Evolutionary conservation across 73 alveolate genomes (phyloP), one percentile per base, ranked within the genome.

Genomic region (Stentor roeselii): DNA sequence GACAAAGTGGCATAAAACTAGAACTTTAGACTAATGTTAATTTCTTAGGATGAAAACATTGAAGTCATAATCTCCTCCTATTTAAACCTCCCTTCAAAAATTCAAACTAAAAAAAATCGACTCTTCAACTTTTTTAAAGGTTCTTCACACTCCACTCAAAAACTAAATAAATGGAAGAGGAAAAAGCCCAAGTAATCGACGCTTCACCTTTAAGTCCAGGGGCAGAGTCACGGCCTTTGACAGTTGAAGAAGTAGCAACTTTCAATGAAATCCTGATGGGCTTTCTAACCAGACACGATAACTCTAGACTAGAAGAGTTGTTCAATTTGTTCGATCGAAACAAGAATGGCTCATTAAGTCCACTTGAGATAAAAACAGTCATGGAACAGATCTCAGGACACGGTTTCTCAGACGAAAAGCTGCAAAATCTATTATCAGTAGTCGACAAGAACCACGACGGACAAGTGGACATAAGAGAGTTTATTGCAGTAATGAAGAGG

Each of bases 1-100:
- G 67, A 88, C 94, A 3, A 91, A 87, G 59, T 91, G 96, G 96
- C 27, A n/a, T 39, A 76, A 76, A 39, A 30, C 41, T 67, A 67
- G 80, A 67, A 67, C 67, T 50, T 50, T 50, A 50, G 67, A 50
- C 21, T 50, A 50, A 50, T 50, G 6, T 50, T 21, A 11, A 11
- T 11, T 50, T 21, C 21, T 50, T 50, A 6, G 30, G 6, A 6
- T 11, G 67, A 50, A 6, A 50, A 50, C 21, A 50, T 6, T 50
- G 30, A 50, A 50, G 67, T 21, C 30, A 50, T 50, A 50, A 50
- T 50, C 21, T 21, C 67, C 21, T 11, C 6, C 67, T 50, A 50
- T 50, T 11, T 21, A 11, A 50, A 50, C 21, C 67, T 50, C 21
- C 21, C 67, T 21, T 50, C 67, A 50, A 6, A 50, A 50, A 50